These are phyloP conservation scores for Entomortierella lignicola DNA, from an alignment of 192 early-diverging fungal species.

Conservation along the genomic window DNA sequence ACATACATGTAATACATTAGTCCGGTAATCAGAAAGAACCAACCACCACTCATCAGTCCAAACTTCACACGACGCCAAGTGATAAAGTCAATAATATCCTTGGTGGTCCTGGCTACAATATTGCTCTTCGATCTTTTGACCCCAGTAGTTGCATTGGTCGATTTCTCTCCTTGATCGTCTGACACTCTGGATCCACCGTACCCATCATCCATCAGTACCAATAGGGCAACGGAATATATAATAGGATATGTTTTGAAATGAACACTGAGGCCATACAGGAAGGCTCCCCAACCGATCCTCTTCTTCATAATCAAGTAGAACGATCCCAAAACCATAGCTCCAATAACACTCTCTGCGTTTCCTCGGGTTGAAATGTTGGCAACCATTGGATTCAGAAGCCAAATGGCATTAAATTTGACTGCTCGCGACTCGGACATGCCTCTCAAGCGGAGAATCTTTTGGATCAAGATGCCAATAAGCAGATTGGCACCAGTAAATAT, in stretches of 20 bases:
- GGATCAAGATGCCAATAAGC: conserved; percentile 77
- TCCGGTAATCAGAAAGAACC: conserved; percentile 72
- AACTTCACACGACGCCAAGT: conserved; percentile 70
- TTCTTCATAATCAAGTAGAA: conserved; percentile 76
- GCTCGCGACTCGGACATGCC: conserved; percentile 64
- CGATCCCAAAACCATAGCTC: conserved; percentile 78
- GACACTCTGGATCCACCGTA: conserved; percentile 15
- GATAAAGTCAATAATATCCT: conserved; percentile 53
- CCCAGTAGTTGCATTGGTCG: background rate
- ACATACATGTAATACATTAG: conserved; percentile 78
- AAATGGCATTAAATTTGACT: conserved; percentile 71
- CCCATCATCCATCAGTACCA: conserved; percentile 72
- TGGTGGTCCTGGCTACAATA: conserved; percentile 17
- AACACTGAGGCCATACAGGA: conserved; percentile 89
- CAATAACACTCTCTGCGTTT: conserved; percentile 90
- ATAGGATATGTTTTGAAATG: conserved; percentile 99
- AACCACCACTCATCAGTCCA: conserved; percentile 67
- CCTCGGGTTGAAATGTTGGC: conserved; percentile 97
- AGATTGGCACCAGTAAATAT: conserved; percentile 91
- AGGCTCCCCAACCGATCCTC: conserved; percentile 63
- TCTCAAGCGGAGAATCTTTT: conserved; percentile 62
- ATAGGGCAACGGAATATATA: conserved; percentile 90
- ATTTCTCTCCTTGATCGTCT: conserved; percentile 14
- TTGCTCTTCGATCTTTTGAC: conserved; percentile 4
- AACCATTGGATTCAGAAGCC: conserved; percentile 96